These are phyloP conservation scores for Rutstroemia sydowiana DNA, from an alignment of 2,329 filamentous ascomycete species.

Conservation along the genomic window DNA sequence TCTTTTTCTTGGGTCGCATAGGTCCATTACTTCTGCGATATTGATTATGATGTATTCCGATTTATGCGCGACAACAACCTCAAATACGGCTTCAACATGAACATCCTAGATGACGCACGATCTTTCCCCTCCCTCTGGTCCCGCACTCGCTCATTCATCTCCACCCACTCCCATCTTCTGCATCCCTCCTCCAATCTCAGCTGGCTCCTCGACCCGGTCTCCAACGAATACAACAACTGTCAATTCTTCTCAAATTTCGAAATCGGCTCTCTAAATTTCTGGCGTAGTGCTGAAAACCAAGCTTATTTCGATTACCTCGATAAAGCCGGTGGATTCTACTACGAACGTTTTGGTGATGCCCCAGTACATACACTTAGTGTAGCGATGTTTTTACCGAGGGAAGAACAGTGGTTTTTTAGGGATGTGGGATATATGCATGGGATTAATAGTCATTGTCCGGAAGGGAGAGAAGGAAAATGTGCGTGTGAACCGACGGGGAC, in stretches of 20 bases:
- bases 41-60: constrained; percentile 80
- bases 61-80: constrained; percentile 81
- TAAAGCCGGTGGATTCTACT: constrained; percentile 89
- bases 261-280: constrained; percentile 84
- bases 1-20: constrained; percentile 21
- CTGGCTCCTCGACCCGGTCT: constrained; percentile 76
- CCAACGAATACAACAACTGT: constrained; percentile 87
- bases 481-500: constrained; percentile 38
- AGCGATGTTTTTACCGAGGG: constrained; percentile 74
- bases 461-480: constrained; percentile 29
- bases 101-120: constrained; percentile 89
- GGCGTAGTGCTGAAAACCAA: constrained; percentile 71
- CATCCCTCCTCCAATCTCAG: constrained; percentile 72
- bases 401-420: constrained; percentile 94
- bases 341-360: constrained; percentile 94
- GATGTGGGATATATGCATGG: constrained; percentile 94
- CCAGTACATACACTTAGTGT: constrained; percentile 94
- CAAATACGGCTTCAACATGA: constrained; percentile 72
- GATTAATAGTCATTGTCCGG: constrained; percentile 36
- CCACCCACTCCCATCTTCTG: constrained; percentile 79
- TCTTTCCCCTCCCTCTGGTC: constrained; percentile 92
- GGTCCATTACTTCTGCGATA: constrained; percentile 48
- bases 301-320: constrained; percentile 79
- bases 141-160: constrained; percentile 84
- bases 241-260: constrained; percentile 99